Evolutionary conservation across 75 land plant genomes (phyloP), one percentile per base, ranked within the genome.

Genomic region (Cryptomeria japonica): DNA sequence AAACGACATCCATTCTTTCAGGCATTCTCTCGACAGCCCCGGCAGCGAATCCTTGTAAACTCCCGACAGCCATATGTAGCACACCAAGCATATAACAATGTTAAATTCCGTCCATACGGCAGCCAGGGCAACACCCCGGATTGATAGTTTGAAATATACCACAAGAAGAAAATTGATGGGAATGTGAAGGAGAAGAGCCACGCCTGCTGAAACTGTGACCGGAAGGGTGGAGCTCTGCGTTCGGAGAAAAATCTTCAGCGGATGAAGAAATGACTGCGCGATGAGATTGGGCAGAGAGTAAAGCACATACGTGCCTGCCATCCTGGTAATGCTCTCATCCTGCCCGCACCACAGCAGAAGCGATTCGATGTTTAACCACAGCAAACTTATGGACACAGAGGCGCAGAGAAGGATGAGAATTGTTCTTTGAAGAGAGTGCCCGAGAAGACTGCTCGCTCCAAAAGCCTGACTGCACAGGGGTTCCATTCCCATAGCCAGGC

Each of bases 191-290:
- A 80, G 7, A 31, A 90, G 55, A 44, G 91, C 86, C 31, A 56
- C 36, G 31, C 56, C 13, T 37, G 88, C 78, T 80, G 91, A 78
- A n/a, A 90, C n/a, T 9, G 84, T 87, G 55, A 84, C 68, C 32
- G 92, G 91, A 25, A 41, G 49, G 15, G 88, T 87, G 49, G 87
- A 82, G 46, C 89, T 90, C 86, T 94, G 95, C 12, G 94, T 89
- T 16, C 94, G 92, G 61, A 94, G 92, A 92, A 92, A 94, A 86
- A 94, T 94, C 56, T 92, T 88, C 61, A 94, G 93, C 58, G 95
- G 95, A 85, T 92, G 92, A 25, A 94, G 61, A 61, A 94, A 88
- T 15, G 95, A 89, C 86, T 92, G 92, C 19, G 90, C 89, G 18
- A 92, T 19, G 12, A 94, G 88, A 44, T 94, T 94, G 38, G 95